Conservation (phyloP, 352 stramenopile species). For the Globisporangium orthogonon region DNA sequence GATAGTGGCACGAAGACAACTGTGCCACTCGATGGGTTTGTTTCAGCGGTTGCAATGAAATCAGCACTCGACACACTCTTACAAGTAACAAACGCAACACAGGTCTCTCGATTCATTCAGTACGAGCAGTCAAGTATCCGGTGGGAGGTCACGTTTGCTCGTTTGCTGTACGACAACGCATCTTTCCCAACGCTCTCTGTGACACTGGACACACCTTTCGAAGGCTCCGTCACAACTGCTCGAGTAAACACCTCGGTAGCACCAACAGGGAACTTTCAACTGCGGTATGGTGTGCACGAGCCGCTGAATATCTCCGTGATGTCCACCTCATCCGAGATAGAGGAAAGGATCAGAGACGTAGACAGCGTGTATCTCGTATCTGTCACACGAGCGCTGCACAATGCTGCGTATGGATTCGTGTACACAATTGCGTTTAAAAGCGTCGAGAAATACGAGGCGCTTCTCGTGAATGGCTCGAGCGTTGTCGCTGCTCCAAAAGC, state of each 20-base stretch:
- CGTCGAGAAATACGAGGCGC: conserved; percentile 33
- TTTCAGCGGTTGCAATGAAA: conserved; percentile 27
- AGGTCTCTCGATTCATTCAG: conserved; percentile 22
- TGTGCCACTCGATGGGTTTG: conserved; percentile 43
- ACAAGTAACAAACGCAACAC: conserved; percentile 17
- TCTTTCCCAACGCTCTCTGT: conserved; percentile 35
- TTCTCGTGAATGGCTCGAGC: conserved; percentile 19
- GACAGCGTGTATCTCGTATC: conserved; percentile 28
- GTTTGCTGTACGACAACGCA: conserved; percentile 23
- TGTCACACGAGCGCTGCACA: conserved; percentile 14
- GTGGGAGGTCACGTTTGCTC: conserved; percentile 53
- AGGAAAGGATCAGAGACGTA: conserved; percentile 26
- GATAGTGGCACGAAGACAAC: conserved; percentile 11
- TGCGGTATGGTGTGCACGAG: conserved; percentile 36
- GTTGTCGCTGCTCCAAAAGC: conserved; percentile 13
- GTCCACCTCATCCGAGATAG: conserved; percentile 16
- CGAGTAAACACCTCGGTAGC: conserved; percentile 10
- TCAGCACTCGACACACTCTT: conserved; percentile 36
- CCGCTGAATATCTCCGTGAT: conserved; percentile 17
- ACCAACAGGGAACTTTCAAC: conserved; percentile 27
- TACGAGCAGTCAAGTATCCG: conserved; percentile 28
- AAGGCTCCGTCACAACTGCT: conserved; percentile 26
- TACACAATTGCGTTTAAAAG: conserved; percentile 50
- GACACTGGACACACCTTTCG: conserved; percentile 23
- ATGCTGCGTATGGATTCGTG: conserved; percentile 28